Base-by-base conservation (phyloP, 1,139 yeast genomes). In the Yamadazyma jaroonii region DNA sequence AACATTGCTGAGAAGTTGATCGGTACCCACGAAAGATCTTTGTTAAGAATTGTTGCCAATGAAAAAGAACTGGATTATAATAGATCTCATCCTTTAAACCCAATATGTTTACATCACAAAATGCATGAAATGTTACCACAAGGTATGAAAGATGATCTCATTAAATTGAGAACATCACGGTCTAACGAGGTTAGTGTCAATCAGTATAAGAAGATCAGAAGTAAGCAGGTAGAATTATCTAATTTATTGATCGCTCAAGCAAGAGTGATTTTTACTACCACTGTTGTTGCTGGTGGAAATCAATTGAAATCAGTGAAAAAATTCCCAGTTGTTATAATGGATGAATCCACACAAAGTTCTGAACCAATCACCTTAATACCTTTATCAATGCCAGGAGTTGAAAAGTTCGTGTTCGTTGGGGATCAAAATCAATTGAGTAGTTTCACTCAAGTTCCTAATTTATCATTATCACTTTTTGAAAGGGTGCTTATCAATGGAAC, bases 331-430 rank as follows among this genome's bases (percentile, higher is more conserved):
- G 84, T 82, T 5, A 80, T 81, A 25, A 78, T 80, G 82, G 77
- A 59, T 40, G 69, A 64, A 46, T 74, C 84, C 6, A 81, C 87
- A 0, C 87, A 82, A 53, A 80, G 88, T 0, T 78, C 86, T 0
- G 89, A 82, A 47, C 83, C 87, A 10, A 69, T 81, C 2, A 79
- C 87, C 0, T 64, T 82, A 45, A 83, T 82, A 41, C 88, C 89
- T 9, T 62, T 82, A 41, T 79, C 86, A 4, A 74, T 82, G 66
- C 77, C 81, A 6, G 85, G 84, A 9, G 81, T 81, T 35, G 76
- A 75, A 37, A 81, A 77, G 46, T 78, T 82, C 53, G 79, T 82
- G 3, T 78, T 82, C 56, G 89, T 82, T 32, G 90, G 89, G 43
- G 89, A 82, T 58, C 86, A 82, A 29, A 79, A 62, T 27, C 82